These are phyloP conservation scores for Kuraishia borneana DNA, from an alignment of 805 yeast genomes.

Conservation along the genomic window DNA sequence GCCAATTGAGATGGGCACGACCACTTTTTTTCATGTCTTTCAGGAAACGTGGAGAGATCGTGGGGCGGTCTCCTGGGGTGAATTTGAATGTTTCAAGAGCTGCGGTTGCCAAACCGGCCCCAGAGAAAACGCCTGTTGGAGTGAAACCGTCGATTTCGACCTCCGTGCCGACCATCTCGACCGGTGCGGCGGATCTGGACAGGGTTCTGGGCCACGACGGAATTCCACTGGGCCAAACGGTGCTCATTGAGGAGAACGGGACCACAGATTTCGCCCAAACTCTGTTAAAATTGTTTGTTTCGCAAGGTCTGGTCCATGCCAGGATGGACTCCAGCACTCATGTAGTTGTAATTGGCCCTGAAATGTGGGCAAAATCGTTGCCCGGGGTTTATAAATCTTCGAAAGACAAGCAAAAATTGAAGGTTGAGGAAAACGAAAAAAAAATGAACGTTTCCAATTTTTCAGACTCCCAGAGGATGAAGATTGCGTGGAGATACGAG, in stretches of 20 bases:
- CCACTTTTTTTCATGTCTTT: too few species aligned
- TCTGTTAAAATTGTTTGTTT: conserved; percentile 53
- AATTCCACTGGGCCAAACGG: conserved; percentile 62
- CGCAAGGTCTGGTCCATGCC: conserved; percentile 68
- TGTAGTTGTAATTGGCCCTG: conserved; percentile 50
- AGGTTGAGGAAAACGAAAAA: conserved; percentile 43
- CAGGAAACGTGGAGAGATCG: conserved; percentile 44
- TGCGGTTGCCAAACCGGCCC: not conserved
- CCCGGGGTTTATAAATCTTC: conserved; percentile 66
- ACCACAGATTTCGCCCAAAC: conserved; percentile 81
- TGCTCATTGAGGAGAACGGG: conserved; percentile 73
- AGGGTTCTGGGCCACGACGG: conserved; percentile 72
- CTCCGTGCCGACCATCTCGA: conserved; percentile 66
- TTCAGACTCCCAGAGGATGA: conserved; percentile 44
- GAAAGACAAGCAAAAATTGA: conserved; percentile 53
- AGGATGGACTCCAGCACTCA: conserved; percentile 45
- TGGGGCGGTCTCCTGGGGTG: conserved; percentile 11
- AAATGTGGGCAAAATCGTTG: conserved; percentile 53
- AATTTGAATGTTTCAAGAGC: conserved; percentile 3
- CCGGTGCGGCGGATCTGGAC: conserved; percentile 74
- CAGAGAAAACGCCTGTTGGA: conserved; percentile 33
- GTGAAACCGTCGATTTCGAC: conserved; percentile 68
- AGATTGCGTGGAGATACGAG: conserved; percentile 93
- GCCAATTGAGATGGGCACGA: too few species aligned
- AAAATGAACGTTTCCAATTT: conserved; percentile 62